These are phyloP conservation scores for Penicillium sp. DNA, from an alignment of 2,329 filamentous ascomycete species.

Conservation along the genomic window DNA sequence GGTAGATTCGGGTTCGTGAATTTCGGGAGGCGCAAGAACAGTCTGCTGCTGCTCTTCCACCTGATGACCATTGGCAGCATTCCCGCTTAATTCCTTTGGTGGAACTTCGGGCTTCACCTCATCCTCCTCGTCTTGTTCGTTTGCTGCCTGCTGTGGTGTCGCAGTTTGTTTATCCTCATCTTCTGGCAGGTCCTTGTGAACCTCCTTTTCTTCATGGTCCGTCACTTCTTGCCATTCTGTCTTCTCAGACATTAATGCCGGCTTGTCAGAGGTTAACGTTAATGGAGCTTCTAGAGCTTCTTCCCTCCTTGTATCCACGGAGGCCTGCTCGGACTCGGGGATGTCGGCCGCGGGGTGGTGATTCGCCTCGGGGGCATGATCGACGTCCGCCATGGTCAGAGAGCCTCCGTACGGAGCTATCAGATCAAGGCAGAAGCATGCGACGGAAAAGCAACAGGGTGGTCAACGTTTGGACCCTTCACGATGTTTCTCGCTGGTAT, in stretches of 20 bases:
- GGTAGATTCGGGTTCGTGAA: constrained; percentile 25
- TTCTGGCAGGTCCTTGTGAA: constrained; percentile 13
- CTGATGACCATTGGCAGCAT: constrained; percentile 27
- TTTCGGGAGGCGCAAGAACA: constrained; percentile 23
- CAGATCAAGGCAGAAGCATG: constrained; percentile 31
- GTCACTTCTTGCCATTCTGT: constrained; percentile 37
- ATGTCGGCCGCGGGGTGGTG: constrained; percentile 28
- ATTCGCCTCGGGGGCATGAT: constrained; percentile 41
- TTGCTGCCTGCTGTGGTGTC: constrained; percentile 11
- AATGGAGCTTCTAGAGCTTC: constrained; percentile 29
- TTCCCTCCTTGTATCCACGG: constrained; percentile 33
- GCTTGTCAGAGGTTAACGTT: constrained; percentile 38
- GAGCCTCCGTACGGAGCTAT: constrained; percentile 41
- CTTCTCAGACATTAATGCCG: constrained; percentile 34
- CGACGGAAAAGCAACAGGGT: constrained; percentile 23
- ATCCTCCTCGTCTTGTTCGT: constrained; percentile 21
- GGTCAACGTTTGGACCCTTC: constrained; percentile 5
- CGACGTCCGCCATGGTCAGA: constrained; percentile 48
- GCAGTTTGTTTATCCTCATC: constrained; percentile 13
- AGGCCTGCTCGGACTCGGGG: constrained; percentile 35
- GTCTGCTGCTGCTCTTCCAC: constrained; percentile 20
- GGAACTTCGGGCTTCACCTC: constrained; percentile 33
- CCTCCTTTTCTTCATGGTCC: constrained; percentile 24
- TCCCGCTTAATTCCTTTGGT: constrained; percentile 29
- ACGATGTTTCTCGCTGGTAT: not conserved